Evolutionary conservation across 2,329 filamentous ascomycete species (phyloP).

Genomic region (Aspergillus carbonarius): DNA sequence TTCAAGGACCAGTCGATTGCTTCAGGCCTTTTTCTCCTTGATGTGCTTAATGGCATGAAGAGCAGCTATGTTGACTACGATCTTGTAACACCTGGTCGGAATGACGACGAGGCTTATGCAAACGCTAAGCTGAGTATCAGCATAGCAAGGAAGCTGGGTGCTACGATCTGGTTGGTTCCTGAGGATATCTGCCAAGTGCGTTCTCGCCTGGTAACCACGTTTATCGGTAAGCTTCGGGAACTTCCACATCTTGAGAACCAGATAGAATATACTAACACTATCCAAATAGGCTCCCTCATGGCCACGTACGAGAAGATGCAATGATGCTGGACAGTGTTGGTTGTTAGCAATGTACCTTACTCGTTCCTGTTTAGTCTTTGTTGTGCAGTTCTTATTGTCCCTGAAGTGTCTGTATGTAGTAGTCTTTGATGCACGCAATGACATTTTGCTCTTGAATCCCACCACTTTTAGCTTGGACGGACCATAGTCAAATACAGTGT

Average conservation of each 20-base stretch:
- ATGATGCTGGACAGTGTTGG: constrained; percentile 3
- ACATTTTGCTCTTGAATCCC: not conserved
- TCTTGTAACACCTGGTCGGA: constrained; percentile 78
- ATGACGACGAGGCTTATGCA: constrained; percentile 87
- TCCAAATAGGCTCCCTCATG: constrained; percentile 45
- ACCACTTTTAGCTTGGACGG: not conserved
- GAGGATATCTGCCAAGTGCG: constrained; percentile 97
- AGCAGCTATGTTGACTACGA: constrained; percentile 98
- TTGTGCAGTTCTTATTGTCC: not conserved
- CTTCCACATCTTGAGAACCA: not conserved
- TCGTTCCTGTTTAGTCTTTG: not conserved
- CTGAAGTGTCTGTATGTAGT: not conserved
- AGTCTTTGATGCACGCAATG: not conserved
- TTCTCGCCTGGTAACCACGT: constrained; percentile 87
- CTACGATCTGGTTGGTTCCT: constrained; percentile 97
- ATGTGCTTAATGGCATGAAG: constrained; percentile 98
- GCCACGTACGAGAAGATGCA: constrained; percentile 49
- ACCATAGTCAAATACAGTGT: not conserved
- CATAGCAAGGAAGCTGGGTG: constrained; percentile 97
- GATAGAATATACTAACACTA: constrained; percentile 14
- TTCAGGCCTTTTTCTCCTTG: constrained; percentile 84
- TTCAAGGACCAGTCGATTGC: constrained; percentile 90
- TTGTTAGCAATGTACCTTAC: not conserved
- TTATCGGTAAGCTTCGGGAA: constrained; percentile 71
- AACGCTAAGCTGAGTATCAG: constrained; percentile 98